Evolutionary conservation across 495 filamentous ascomycete genomes (phyloP), one percentile per base, ranked within the genome.

Genomic region (Trichoderma virens): DNA sequence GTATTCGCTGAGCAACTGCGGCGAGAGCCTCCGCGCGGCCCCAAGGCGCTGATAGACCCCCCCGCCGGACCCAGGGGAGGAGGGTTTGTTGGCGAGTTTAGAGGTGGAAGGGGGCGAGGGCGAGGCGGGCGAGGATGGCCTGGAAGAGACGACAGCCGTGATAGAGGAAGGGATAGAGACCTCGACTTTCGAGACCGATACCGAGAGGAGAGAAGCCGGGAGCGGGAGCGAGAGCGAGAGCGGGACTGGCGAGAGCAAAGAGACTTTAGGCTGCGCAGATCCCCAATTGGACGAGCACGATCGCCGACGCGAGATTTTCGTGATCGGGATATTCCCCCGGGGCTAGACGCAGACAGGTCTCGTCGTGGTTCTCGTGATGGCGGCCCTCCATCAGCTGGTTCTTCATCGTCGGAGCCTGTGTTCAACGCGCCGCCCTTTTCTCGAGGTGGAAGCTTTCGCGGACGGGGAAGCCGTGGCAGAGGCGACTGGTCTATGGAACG

Each of bases 401-500:
- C 90, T 0, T 85, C 82, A 14, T 83, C 83, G 23, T 87, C 87
- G 0, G 90, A 95, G 69, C 79, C 81, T 14, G 83, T 85, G 2
- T 79, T 81, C 64, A 74, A 67, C 1, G 54, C 18, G 25, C 75
- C 77, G 32, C 75, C 80, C 30, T 78, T 81, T 13, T 79, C 82
- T 20, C 78, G 79, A 63, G 82, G 86, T 32, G 80, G 83, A 18
- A 84, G 84, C 7, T 84, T 84, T 62, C 73, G 76, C 20, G 75
- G 79, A 16, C 74, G 73, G 28, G 70, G 70, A 20, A 66, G 76
- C 34, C 83, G 86, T 38, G 87, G 90, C 16, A 79, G 88, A 16
- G 85, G 83, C 4, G 87, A 89, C 60, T 89, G 84, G 83, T 87
- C 88, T 56, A 79, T 81, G 66, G 83, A 85, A 43, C 80, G 80